These are phyloP conservation scores for Moesziomyces sp. DNA, from an alignment of 1,284 basidiomycete genomes.

Conservation along the genomic window DNA sequence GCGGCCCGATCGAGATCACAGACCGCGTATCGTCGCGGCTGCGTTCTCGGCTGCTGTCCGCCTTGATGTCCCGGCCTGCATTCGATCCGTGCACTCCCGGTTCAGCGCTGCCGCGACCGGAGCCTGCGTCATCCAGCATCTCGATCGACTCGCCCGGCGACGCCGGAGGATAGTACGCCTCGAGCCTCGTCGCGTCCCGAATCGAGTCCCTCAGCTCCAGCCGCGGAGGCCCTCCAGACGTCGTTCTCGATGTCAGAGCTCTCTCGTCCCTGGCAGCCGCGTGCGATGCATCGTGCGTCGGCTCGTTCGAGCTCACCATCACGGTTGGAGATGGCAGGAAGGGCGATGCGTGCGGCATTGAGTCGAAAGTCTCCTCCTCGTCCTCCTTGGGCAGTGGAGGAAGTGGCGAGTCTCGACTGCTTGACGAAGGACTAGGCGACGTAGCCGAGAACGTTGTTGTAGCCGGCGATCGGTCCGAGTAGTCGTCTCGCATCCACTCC, in stretches of 20 bases:
- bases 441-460: slow-evolving; percentile 20
- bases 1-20: slow-evolving; percentile 40
- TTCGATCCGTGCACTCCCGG: neutral
- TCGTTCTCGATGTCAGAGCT: slow-evolving; percentile 1
- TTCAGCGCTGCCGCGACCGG: no score
- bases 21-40: slow-evolving; percentile 24
- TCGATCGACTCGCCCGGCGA: slow-evolving; percentile 26
- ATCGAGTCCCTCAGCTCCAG: slow-evolving; percentile 16
- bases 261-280: neutral
- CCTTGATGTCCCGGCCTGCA: neutral
- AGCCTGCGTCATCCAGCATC: slow-evolving; percentile 18
- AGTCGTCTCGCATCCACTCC: slow-evolving; percentile 34
- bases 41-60: slow-evolving; percentile 4
- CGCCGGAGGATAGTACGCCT: slow-evolving; percentile 1
- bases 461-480: slow-evolving; percentile 17
- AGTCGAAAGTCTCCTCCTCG: neutral
- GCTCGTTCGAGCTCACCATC: neutral
- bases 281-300: neutral
- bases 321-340: slow-evolving; percentile 4
- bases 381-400: slow-evolving; percentile 30
- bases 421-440: slow-evolving; percentile 12
- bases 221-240: slow-evolving; percentile 13
- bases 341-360: neutral
- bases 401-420: slow-evolving; percentile 28
- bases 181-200: neutral